Evolutionary conservation across 352 stramenopile species (phyloP).

Genomic region (Pythium monospermum): DNA sequence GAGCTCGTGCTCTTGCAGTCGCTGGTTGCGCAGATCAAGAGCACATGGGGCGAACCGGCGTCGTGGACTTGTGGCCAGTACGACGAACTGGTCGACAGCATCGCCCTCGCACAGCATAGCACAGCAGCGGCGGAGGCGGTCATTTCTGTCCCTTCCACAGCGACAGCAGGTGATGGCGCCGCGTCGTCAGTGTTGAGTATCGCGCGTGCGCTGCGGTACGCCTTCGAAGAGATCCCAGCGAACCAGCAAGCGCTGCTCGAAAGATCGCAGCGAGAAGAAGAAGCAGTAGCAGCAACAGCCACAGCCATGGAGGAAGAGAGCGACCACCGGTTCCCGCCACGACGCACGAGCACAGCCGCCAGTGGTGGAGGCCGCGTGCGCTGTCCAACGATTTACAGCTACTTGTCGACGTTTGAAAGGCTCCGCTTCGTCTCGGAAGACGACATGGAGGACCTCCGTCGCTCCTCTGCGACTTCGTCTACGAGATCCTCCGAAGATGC

Average conservation of each 20-base stretch:
- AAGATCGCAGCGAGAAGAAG: not conserved
- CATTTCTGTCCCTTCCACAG: no score
- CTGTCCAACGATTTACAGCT: slow-evolving; percentile 66
- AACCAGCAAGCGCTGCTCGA: slow-evolving; percentile 42
- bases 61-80: slow-evolving; percentile 54
- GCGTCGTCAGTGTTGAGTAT: slow-evolving; percentile 32
- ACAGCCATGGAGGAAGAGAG: not conserved
- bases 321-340: not conserved
- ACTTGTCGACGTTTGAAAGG: slow-evolving; percentile 69
- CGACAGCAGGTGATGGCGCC: not conserved
- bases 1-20: slow-evolving; percentile 61
- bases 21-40: slow-evolving; percentile 39
- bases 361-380: slow-evolving; percentile 23
- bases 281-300: not conserved
- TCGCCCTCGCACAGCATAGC: slow-evolving; percentile 49
- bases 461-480: slow-evolving; percentile 3
- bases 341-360: not conserved
- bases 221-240: slow-evolving; percentile 60
- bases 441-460: no score
- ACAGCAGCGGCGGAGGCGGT: no score
- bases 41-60: slow-evolving; percentile 37
- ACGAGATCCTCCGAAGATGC: not conserved
- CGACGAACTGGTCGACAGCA: slow-evolving; percentile 52
- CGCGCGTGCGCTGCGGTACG: slow-evolving; percentile 54
- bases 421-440: no score